Evolutionary conservation across 805 yeast species (phyloP), one percentile per base, ranked within the genome.

Genomic region (Yarrowia sp.): DNA sequence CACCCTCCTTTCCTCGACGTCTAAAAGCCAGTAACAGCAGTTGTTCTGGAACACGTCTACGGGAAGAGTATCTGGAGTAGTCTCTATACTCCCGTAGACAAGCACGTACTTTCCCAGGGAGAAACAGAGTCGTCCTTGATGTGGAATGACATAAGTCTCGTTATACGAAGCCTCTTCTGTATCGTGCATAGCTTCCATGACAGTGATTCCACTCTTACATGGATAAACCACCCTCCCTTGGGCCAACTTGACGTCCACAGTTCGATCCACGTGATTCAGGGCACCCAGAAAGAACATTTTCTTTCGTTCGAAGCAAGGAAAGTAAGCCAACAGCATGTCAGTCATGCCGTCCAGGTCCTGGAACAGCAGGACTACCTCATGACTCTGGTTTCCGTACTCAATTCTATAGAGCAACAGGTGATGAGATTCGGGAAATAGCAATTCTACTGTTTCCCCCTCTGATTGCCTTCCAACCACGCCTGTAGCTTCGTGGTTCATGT

Each of bases 11-110:
- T 14, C 52, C 2, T 10, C 32, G 4, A 59, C 65, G 35, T 59
- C 65, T 5, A 59, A 8, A 2, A 59, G 42, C 65, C 65, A 59
- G 8, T 59, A 59, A n/a, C 65, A 59, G 35, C 65, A 59, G 15
- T 59, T 42, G 14, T 15, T 8, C n/a, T 59, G 52, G n/a, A 59
- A 59, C 3, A 59, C 36, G 4, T 59, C 65, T 16, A 59, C 65
- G 0, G 65, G 65, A 8, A 45, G 16, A 1, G 52, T 59, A 11
- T 32, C 35, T 1, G 65, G 52, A 12, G 65, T 59, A 3, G 52
- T 32, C 8, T 5, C 8, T 0, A 35, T 12, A 12, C 52, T 32
- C 2, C 65, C 65, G 12, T 59, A 59, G 32, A 59, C 65, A 2
- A 59, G 35, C 0, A 45, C 65, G 42, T 59, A 59, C 41, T 11